Evolutionary conservation across 2,329 filamentous ascomycete species (phyloP).

Genomic region (Xylariaceae sp.): DNA sequence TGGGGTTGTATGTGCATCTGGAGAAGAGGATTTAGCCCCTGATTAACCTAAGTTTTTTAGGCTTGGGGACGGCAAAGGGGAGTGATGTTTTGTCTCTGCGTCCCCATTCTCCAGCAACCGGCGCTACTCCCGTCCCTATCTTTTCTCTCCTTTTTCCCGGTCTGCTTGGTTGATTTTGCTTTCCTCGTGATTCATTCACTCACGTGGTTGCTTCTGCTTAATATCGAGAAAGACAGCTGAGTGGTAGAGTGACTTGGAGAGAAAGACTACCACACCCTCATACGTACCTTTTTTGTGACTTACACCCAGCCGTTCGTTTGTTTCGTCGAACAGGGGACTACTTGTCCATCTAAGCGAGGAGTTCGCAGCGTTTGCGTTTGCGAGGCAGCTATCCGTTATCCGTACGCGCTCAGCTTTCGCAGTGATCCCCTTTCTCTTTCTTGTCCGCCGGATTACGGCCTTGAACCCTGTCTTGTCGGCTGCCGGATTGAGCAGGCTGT

Average conservation of each 20-base stretch:
- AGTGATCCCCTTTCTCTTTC: slow-evolving; percentile 21
- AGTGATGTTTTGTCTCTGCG: slow-evolving; percentile 11
- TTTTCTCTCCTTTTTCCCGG: background rate
- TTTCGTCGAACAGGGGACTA: slow-evolving; percentile 22
- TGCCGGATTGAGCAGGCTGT: slow-evolving; percentile 27
- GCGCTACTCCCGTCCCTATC: background rate
- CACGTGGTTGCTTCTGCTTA: no score
- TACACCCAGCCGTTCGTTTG: slow-evolving; percentile 18
- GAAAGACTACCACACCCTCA: no score
- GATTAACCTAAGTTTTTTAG: slow-evolving; percentile 9
- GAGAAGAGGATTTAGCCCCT: slow-evolving; percentile 17
- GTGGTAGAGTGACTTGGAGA: no score
- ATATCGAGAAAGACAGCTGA: no score
- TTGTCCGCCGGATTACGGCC: slow-evolving; percentile 19
- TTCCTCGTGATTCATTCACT: no score
- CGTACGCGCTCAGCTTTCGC: slow-evolving; percentile 14
- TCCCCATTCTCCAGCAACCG: slow-evolving; percentile 13
- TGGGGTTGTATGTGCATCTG: background rate
- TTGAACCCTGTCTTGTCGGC: slow-evolving; percentile 26
- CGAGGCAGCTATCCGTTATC: slow-evolving; percentile 18
- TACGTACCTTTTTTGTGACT: no score
- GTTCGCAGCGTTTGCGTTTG: slow-evolving; percentile 21
- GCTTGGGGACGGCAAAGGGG: slow-evolving; percentile 14
- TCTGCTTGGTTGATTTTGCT: background rate
- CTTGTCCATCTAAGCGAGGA: slow-evolving; percentile 24